Conservation (phyloP, 495 filamentous ascomycete species). For the Lasiosphaeria hispida region DNA sequence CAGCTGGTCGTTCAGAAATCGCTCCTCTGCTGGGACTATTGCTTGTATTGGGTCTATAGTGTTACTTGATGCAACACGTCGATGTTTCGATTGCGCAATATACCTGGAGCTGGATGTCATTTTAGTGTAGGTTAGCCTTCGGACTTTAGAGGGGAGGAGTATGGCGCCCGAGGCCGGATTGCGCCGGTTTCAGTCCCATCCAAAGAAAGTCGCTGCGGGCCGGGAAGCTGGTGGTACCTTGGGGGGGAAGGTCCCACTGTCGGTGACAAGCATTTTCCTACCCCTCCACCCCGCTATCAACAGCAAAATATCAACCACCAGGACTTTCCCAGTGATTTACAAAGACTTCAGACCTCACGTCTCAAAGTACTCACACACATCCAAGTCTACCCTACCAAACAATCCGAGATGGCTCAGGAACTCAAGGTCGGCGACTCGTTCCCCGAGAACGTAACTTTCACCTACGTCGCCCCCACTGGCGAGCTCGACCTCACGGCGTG, state of each 20-base stretch:
- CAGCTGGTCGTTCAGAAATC: too few relatives aligned
- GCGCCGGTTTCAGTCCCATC: slow-evolving; percentile 10
- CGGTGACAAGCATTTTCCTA: background rate
- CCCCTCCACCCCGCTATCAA: background rate
- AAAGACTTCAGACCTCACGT: background rate
- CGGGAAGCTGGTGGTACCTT: too few relatives aligned
- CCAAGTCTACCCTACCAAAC: background rate
- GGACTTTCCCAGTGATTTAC: background rate
- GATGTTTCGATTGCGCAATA: too few relatives aligned
- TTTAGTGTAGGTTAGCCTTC: too few relatives aligned
- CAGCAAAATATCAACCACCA: background rate
- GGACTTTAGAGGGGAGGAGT: too few relatives aligned
- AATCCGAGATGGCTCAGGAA: slow-evolving; percentile 58
- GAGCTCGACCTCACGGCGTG: slow-evolving; percentile 64
- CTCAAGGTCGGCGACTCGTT: slow-evolving; percentile 81
- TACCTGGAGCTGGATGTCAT: too few relatives aligned
- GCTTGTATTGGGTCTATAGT: too few relatives aligned
- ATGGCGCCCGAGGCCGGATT: background rate
- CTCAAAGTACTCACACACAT: background rate
- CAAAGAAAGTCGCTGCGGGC: too few relatives aligned
- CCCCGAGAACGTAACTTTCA: slow-evolving; percentile 76
- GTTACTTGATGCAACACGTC: too few relatives aligned
- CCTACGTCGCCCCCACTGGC: slow-evolving; percentile 72
- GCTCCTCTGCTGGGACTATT: too few relatives aligned
- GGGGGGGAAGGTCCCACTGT: background rate